Percentiles rank a stretch among this genome's conserved stretches.
Evolutionary conservation across 2,329 filamentous ascomycete species (phyloP).

Genomic region (Ophiocordyceps camponoti-leonardi): DNA sequence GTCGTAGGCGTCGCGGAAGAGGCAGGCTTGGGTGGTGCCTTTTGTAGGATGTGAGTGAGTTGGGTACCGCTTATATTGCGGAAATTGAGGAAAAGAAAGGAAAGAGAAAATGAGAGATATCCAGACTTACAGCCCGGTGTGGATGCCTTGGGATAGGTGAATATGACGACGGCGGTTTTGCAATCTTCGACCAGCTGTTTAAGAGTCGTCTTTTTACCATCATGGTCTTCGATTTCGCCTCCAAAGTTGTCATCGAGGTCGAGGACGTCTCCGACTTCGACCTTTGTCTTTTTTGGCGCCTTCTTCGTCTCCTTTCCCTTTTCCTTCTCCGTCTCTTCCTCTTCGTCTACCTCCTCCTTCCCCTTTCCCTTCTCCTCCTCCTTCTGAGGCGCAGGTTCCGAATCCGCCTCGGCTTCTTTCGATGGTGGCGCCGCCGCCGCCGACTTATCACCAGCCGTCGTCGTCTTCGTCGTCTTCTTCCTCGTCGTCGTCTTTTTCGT

Average conservation of each 20-base stretch:
- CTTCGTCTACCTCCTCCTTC: slow-evolving; percentile 9
- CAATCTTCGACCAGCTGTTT: slow-evolving; percentile 69
- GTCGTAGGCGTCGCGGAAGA: slow-evolving; percentile 76
- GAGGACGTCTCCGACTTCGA: slow-evolving; percentile 37
- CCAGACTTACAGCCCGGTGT: slow-evolving; percentile 73
- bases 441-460: slow-evolving; percentile 4
- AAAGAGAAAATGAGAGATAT: neutral
- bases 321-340: slow-evolving; percentile 9
- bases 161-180: slow-evolving; percentile 73
- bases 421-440: neutral
- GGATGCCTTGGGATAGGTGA: slow-evolving; percentile 89
- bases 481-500: slow-evolving; percentile 8
- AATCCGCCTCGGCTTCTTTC: slow-evolving; percentile 5
- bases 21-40: slow-evolving; percentile 88
- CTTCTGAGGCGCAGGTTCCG: slow-evolving; percentile 14
- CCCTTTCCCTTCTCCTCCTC: slow-evolving; percentile 8
- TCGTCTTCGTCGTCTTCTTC: slow-evolving; percentile 7
- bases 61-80: no score
- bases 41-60: slow-evolving; percentile 1
- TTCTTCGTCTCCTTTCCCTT: slow-evolving; percentile 14
- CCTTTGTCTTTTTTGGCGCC: slow-evolving; percentile 16
- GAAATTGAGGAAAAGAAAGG: neutral
- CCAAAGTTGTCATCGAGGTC: slow-evolving; percentile 38
- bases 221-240: slow-evolving; percentile 67
- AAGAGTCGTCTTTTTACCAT: slow-evolving; percentile 64